Conservation (phyloP, 148 eudicot genomes). For the Rhododendron kiyosumense region DNA sequence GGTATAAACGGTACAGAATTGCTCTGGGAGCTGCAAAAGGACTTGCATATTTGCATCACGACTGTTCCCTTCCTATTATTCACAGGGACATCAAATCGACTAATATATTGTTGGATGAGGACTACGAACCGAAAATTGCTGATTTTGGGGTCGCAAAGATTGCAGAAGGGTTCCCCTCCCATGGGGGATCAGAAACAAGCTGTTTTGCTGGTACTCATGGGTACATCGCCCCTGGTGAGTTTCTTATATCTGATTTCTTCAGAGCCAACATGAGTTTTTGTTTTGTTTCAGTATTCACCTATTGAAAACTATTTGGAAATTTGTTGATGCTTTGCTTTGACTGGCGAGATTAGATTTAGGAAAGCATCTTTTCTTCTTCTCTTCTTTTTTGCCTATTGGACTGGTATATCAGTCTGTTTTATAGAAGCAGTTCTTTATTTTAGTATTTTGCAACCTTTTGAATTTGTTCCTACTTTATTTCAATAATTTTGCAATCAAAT, state of each 20-base stretch:
- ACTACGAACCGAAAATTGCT: conserved; percentile 77
- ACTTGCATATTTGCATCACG: conserved; percentile 80
- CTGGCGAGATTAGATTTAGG: not conserved
- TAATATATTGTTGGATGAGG: conserved; percentile 71
- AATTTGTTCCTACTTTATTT: not conserved
- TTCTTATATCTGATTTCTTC: not conserved
- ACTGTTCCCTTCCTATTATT: conserved; percentile 64
- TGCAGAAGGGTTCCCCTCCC: conserved; percentile 23
- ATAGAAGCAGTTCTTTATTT: not conserved
- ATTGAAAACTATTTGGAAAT: not conserved
- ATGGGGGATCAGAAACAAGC: conserved; percentile 35
- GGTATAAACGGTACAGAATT: conserved; percentile 63
- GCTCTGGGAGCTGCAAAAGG: conserved; percentile 90
- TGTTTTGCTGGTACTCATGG: conserved; percentile 92
- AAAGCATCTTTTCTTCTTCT: too few species aligned
- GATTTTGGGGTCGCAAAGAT: conserved; percentile 86
- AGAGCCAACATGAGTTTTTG: not conserved
- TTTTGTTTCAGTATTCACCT: not conserved
- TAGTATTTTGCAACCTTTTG: not conserved
- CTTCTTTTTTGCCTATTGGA: not conserved
- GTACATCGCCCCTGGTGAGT: conserved; percentile 91
- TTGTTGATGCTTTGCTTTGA: not conserved
- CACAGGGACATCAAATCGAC: conserved; percentile 89
- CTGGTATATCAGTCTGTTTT: not conserved
- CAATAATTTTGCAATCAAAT: not conserved